Evolutionary conservation across 1,284 basidiomycete genomes (phyloP), one percentile per base, ranked within the genome.

Genomic region (Ceratobasidium sp.): DNA sequence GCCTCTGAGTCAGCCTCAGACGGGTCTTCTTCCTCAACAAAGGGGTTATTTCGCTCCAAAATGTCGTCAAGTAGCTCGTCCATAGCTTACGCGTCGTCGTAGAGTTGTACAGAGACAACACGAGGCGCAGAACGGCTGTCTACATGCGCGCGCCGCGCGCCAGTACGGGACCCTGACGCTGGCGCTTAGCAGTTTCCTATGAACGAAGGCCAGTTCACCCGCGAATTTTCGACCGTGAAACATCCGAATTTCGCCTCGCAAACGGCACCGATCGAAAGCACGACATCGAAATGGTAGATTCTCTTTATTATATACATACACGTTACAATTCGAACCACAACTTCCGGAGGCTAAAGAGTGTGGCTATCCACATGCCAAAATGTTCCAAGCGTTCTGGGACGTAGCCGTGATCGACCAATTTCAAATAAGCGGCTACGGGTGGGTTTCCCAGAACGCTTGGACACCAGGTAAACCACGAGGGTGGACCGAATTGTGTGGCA

Each of bases 101-200:
- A 46, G 44, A 46, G 44, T 46, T 9, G 44, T 46, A 46, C 17
- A 12, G 44, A 15, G 44, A 15, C 44, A 12, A 15, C 44, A 46
- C 44, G 44, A 46, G 44, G 44, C 44, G 9, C 44, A 46, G 17
- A 46, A 46, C 44, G 44, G 44, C 44, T 46, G 44, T 15, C 17
- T 46, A 15, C 44, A 46, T 46, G 44, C 44, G 44, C 17, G 10
- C 17, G 44, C 44, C 44, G 17, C 17, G 17, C 44, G 17, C 44
- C 26, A 13, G 15, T n/a, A 42, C 26, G 54, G 66, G 46, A 68
- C 48, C 66, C 48, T 68, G 66, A 68, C 9, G n/a, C 26, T n/a
- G 48, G 66, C 66, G 66, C 66, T 68, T 68, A 68, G 26, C 66
- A 6, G 6, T 38, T 54, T 68, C 65, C 40, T 50, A 50, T 15